Percentiles rank a stretch among this genome's conserved stretches.
Conservation (phyloP, 768 basidiomycete species). For the Rhodosporidiobolus odoratus region DNA sequence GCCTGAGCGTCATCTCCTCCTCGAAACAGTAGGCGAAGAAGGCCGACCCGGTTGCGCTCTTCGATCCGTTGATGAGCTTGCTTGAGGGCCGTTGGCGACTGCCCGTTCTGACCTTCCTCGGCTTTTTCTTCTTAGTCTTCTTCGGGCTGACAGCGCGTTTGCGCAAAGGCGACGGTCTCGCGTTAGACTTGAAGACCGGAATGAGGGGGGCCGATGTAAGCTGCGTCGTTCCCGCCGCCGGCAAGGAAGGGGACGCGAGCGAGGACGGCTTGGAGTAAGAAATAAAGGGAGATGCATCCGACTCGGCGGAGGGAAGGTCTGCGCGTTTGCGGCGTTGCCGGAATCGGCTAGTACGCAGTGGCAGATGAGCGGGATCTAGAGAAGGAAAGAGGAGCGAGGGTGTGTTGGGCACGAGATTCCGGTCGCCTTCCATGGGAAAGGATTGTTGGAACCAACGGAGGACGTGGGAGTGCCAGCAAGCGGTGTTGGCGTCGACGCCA, state of each 20-base stretch:
- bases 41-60: slow-evolving; percentile 77
- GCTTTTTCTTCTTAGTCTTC: slow-evolving; percentile 20
- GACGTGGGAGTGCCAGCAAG: slow-evolving; percentile 32
- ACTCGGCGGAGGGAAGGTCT: neutral
- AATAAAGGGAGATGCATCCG: too few relatives aligned
- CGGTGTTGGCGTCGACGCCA: slow-evolving; percentile 29
- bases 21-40: slow-evolving; percentile 90
- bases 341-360: neutral
- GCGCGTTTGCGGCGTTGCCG: neutral
- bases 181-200: neutral
- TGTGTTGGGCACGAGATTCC: slow-evolving; percentile 3
- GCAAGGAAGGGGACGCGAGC: too few relatives aligned
- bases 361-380: neutral
- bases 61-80: slow-evolving; percentile 91
- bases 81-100: slow-evolving; percentile 59
- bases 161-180: too few relatives aligned
- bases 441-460: slow-evolving; percentile 25
- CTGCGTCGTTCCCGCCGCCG: too few relatives aligned
- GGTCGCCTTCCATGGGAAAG: slow-evolving; percentile 34
- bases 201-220: too few relatives aligned
- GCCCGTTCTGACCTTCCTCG: slow-evolving; percentile 9
- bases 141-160: slow-evolving; percentile 4
- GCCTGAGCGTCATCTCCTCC: slow-evolving; percentile 82
- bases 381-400: slow-evolving; percentile 6
- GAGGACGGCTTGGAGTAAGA: too few relatives aligned